Base-by-base conservation (phyloP, 768 basidiomycete genomes). In the Hortiboletus campestris region DNA sequence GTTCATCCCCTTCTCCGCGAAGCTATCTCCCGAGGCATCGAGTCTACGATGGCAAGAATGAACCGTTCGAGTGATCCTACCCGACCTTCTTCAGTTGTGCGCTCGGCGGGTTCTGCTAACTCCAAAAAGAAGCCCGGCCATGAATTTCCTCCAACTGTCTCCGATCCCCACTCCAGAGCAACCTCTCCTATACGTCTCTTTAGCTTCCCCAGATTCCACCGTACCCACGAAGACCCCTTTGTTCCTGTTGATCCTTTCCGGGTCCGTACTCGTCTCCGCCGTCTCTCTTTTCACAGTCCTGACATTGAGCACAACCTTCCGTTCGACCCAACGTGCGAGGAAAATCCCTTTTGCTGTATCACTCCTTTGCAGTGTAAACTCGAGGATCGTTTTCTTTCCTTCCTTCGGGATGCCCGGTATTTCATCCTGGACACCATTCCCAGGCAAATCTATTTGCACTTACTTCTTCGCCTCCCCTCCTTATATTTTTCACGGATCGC, bases 401-500 rank as follows among this genome's bases (percentile, higher is more conserved):
- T 69, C 28, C 52, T 69, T 46, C 54, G 47, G 12, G 63, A 59
- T 38, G 39, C 55, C 34, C 64, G 62, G 32, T 56, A 70, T 59
- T 68, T 74, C 45, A 25, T 65, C 20, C 34, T 66, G n/a, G 76
- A 77, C 40, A 74, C 72, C 2, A 39, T 81, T 16, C 74, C 78
- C 0, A 71, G 79, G 22, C 76, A 79, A 58, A 28, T 70, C 0
- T 82, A 82, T 60, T 68, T 80, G 42, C 68, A 73, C 44, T 41
- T 73, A 28, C 80, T 91, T 9, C 76, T 91, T 17, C 80, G 84
- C 16, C 78, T 92, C n/a, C 91, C 90, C 2, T 80, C 86, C 0
- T 75, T 91, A 63, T 92, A 92, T 64, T 92, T 91, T 69, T 81
- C 85, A 3, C 84, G 90, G 3, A 90, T 92, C 22, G 81, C 87